Conservation (phyloP, 2,329 filamentous ascomycete genomes). For the Hypocreales sp. region DNA sequence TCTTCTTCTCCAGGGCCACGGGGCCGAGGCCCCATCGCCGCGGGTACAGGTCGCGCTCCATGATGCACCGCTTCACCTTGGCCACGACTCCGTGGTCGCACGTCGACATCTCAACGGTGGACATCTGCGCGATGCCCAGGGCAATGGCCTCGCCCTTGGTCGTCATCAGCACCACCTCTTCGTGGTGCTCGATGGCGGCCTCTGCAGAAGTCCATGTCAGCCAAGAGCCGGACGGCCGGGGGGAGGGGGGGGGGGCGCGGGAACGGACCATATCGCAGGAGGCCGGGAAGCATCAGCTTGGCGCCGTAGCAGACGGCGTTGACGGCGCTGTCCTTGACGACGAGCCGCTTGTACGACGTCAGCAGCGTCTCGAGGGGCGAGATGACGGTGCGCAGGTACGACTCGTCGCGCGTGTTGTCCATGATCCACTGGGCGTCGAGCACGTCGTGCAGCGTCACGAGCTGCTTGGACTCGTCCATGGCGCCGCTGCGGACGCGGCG, state of each 20-base stretch:
- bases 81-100: conserved; percentile 97
- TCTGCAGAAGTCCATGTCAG: conserved; percentile 34
- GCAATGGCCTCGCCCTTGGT: conserved; percentile 99
- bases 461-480: conserved; percentile 78
- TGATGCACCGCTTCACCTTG: conserved; percentile 98
- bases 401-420: conserved; percentile 92
- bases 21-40: conserved; percentile 93
- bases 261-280: conserved; percentile 69
- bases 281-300: conserved; percentile 95
- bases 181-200: conserved; percentile 78
- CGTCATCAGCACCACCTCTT: conserved; percentile 96
- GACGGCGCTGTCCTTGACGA: conserved; percentile 73
- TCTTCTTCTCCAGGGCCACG: conserved; percentile 94
- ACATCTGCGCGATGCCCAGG: conserved; percentile 94
- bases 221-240: not conserved
- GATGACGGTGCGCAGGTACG: conserved; percentile 82
- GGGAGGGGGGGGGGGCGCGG: not conserved
- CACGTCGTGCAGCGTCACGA: conserved; percentile 78
- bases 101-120: conserved; percentile 87
- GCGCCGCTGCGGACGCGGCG: conserved; percentile 85
- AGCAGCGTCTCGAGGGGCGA: conserved; percentile 84
- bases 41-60: conserved; percentile 97
- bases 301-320: conserved; percentile 98
- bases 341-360: conserved; percentile 86
- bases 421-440: conserved; percentile 91